Evolutionary conservation across 148 eudicot genomes (phyloP).

Genomic region (Polygonum aviculare): DNA sequence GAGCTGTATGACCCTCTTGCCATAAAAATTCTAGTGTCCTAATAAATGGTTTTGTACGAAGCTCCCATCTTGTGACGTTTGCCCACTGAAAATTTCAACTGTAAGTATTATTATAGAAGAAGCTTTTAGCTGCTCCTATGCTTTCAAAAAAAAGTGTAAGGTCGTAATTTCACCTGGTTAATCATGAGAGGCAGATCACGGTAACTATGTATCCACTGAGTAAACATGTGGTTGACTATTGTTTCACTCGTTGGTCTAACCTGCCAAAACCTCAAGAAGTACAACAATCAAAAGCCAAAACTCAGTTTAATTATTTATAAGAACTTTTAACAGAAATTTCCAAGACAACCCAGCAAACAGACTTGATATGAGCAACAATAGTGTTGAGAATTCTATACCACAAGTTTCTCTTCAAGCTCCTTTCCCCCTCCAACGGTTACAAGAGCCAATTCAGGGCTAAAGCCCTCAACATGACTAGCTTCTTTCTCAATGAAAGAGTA

Average conservation of each 20-base stretch:
- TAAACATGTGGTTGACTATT: conserved; percentile 97
- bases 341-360: background rate
- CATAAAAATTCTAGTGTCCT: conserved; percentile 98
- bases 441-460: conserved; percentile 96
- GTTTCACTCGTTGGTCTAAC: conserved; percentile 99
- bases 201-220: conserved; percentile 98
- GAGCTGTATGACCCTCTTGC: conserved; percentile 99
- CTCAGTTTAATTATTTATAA: conserved; percentile 33
- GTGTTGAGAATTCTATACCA: conserved; percentile 43
- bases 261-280: conserved; percentile 98
- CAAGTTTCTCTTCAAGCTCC: conserved; percentile 99
- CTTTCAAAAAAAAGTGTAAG: background rate
- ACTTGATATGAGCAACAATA: background rate
- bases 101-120: background rate
- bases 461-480: conserved; percentile 99
- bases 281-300: conserved; percentile 72
- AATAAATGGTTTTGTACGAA: conserved; percentile 97
- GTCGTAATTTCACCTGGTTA: conserved; percentile 54
- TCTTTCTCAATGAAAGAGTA: conserved; percentile 98
- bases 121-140: background rate
- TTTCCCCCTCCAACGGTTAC: conserved; percentile 99
- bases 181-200: conserved; percentile 98
- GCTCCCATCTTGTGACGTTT: conserved; percentile 99
- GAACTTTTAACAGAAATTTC: background rate
- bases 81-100: conserved; percentile 61